Evolutionary conservation across 768 basidiomycete genomes (phyloP), one percentile per base, ranked within the genome.

Genomic region (Lyophyllum atratum): DNA sequence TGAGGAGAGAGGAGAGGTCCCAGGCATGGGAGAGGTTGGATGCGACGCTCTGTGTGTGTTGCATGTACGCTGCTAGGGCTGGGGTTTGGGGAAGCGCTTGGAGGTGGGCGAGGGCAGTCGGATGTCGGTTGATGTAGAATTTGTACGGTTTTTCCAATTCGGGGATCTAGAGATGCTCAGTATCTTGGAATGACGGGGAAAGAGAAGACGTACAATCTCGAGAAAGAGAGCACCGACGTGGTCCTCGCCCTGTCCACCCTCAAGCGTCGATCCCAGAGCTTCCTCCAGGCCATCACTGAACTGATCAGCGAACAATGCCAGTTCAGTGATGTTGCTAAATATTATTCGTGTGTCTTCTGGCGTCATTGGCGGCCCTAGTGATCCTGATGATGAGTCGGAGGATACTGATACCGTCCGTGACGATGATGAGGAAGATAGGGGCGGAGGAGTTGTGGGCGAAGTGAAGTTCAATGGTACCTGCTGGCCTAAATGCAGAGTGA

Each of bases 1-100:
- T 98, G 58, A 99, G 87, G 37, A 98, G 83, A 0, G 93, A 94
- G 5, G 92, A 80, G 25, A 99, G 84, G 69, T 99, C 96, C 89
- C 93, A 95, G 2, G 93, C 91, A 65, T 93, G 88, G 0, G 92
- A 90, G 12, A 90, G 80, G 22, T 84, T 81, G 1, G 86, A 82
- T 1, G 90, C 87, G 34, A 89, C 77, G 11, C 76, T 78, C 56
- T 84, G 82, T 17, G 89, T 90, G 33, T 85, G 83, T 10, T 80
- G 70, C 45, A 92, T 79, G 70, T 94, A 95, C 3, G 80, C 74
- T 14, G 77, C 74, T 8, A 95, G 79, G 0, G 86, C 80, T 3
- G 84, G 79, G 1, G 83, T 85, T 63, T 73, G 75, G 5, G 69
- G 69, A 9, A 70, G 40, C 52, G 70, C 31, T 59, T 80, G 65